Evolutionary conservation across 495 filamentous ascomycete genomes (phyloP).

Genomic region (Aspergillus carlsbadensis): DNA sequence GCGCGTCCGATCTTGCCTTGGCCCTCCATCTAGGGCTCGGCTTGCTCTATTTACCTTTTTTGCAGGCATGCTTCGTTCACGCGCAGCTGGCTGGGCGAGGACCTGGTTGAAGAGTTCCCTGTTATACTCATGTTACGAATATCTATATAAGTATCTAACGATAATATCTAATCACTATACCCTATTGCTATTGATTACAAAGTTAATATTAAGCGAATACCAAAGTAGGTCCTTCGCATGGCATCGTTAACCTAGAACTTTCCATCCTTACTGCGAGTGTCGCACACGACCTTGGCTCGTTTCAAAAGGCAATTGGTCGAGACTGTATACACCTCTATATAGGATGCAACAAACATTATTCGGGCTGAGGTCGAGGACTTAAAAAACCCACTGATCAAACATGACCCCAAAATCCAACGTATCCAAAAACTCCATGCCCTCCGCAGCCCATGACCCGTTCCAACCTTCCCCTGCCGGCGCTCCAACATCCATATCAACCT

Average conservation of each 20-base stretch:
- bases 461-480: neutral
- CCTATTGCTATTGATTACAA: no score
- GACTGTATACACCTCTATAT: no score
- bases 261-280: no score
- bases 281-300: no score
- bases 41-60: neutral
- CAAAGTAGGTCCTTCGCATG: no score
- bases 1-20: no score
- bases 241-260: no score
- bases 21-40: neutral
- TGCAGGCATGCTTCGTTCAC: neutral
- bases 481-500: neutral
- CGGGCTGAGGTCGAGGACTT: neutral
- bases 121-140: neutral
- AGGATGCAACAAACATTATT: no score
- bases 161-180: conserved; percentile 1
- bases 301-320: no score
- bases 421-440: conserved; percentile 26
- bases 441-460: conserved; percentile 21
- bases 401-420: conserved; percentile 27
- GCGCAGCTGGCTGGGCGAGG: conserved; percentile 1
- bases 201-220: no score
- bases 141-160: neutral
- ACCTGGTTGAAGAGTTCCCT: neutral
- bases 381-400: conserved; percentile 35